Base-by-base conservation (phyloP, 2,329 filamentous ascomycete genomes). In the Fusarium mexicanum region DNA sequence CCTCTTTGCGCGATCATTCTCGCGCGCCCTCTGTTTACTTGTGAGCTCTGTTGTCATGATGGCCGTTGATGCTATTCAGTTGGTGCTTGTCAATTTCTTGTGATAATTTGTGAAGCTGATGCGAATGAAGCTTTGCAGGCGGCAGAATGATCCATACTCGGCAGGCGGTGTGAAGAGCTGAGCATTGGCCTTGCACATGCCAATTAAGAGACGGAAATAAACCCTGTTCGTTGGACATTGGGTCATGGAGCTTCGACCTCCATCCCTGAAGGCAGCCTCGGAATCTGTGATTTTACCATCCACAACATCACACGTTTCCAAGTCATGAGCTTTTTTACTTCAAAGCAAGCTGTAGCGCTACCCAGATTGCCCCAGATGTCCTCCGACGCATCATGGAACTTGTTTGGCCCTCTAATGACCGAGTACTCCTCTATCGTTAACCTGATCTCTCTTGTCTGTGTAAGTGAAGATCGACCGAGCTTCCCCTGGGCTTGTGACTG, bases 1-100 rank as follows among this genome's bases (percentile, higher is more conserved):
- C 59, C 87, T 86, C 61, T 86, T 84, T 63, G 87, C 87, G 76
- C 89, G 90, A 80, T 93, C 93, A 67, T 88, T 88, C 66, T 91
- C 88, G 74, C 93, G 91, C 85, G 91, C 91, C 77, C 90, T 87
- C 67, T 87, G 87, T 80, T 92, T 93, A 68, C 86, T 88, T 48
- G 80, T 69, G 58, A 78, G 64, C 14, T 76, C 78, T n/a, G 78
- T 58, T 79, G 82, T 82, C 65, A 76, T 78, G 55, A 14, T 67
- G 59, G 58, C 43, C 33, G 48, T 14, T 59, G 59, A 61, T 63
- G 70, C 67, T 41, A 59, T 61, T 57, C 44, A 47, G 37, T 47
- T 18, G 6, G 47, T 64, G 58, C 43, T 29, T 38, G 53, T 70
- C 20, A 48, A 54, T 61, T 67, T 66, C 60, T 33, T 26, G 31